A percentile compares a stretch with the other conserved stretches of the same genome.
Evolutionary conservation across 176 grass and related monocot genomes (phyloP).

Genomic region (Oryza rufipogon): DNA sequence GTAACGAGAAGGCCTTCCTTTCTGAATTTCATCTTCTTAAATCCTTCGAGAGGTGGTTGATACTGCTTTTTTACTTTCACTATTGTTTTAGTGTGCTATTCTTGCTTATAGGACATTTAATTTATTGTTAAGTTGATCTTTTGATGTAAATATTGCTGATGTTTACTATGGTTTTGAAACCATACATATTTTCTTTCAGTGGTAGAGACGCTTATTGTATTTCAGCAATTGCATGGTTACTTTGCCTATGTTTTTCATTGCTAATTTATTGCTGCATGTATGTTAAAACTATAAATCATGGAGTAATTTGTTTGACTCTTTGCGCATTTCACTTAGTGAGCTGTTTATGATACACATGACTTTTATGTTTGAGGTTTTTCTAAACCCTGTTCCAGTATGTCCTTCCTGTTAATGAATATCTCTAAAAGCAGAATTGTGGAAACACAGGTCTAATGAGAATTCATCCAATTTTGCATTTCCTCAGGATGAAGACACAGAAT

Average conservation of each 20-base stretch:
- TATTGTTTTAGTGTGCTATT: background rate
- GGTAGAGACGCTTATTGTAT: background rate
- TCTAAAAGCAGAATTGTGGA: background rate
- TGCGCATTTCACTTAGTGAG: background rate
- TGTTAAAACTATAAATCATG: background rate
- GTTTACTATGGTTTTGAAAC: background rate
- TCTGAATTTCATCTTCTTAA: background rate
- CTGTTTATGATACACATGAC: background rate
- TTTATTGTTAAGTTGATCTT: background rate
- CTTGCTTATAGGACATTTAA: background rate
- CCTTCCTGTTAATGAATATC: background rate
- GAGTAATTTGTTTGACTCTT: background rate
- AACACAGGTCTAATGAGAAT: background rate
- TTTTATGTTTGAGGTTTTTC: background rate
- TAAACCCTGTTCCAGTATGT: background rate
- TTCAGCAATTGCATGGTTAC: background rate
- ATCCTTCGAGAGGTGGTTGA: too few relatives aligned
- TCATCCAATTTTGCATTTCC: background rate
- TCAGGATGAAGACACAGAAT: conserved; percentile 90
- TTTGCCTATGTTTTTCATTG: background rate
- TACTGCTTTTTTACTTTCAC: background rate
- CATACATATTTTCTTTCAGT: background rate
- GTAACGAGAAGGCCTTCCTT: background rate
- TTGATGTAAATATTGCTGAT: background rate
- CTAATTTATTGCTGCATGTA: conserved; percentile 7